Evolutionary conservation across 2,329 filamentous ascomycete species (phyloP).

Genomic region (Madurella mycetomatis): DNA sequence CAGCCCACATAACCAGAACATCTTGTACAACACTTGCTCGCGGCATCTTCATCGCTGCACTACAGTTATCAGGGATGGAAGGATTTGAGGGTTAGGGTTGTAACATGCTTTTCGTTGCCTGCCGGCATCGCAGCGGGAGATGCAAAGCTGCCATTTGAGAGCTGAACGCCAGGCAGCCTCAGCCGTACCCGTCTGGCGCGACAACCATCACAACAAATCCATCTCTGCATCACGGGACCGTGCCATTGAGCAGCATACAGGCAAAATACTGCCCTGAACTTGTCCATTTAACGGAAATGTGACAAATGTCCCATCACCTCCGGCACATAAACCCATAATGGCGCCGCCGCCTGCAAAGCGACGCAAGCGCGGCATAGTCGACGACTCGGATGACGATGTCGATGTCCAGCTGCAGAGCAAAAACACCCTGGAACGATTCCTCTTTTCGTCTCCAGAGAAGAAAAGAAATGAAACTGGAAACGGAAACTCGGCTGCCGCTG

Average conservation of each 20-base stretch:
- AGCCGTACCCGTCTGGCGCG: neutral
- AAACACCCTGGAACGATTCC: slow-evolving; percentile 50
- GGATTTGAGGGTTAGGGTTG: neutral
- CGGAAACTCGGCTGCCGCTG: slow-evolving; percentile 18
- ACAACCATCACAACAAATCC: neutral
- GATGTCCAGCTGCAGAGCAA: slow-evolving; percentile 17
- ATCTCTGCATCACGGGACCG: neutral
- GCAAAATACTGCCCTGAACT: neutral
- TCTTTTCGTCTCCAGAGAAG: slow-evolving; percentile 49
- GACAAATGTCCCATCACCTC: slow-evolving; percentile 19
- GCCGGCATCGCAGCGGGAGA: too few relatives aligned
- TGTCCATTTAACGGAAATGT: slow-evolving; percentile 1
- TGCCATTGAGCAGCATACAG: neutral
- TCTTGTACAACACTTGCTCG: too few relatives aligned
- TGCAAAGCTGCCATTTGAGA: neutral
- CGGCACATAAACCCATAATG: slow-evolving; percentile 37
- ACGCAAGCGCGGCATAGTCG: slow-evolving; percentile 25
- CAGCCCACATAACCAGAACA: too few relatives aligned
- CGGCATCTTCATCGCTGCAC: too few relatives aligned
- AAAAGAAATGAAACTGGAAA: slow-evolving; percentile 16
- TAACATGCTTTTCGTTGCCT: neutral
- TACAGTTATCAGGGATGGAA: too few relatives aligned
- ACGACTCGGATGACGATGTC: slow-evolving; percentile 23
- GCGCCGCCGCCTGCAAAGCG: slow-evolving; percentile 52
- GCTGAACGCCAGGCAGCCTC: neutral